Base-by-base conservation (phyloP, 257 asterid genomes). In the Gynochthodes officinalis region DNA sequence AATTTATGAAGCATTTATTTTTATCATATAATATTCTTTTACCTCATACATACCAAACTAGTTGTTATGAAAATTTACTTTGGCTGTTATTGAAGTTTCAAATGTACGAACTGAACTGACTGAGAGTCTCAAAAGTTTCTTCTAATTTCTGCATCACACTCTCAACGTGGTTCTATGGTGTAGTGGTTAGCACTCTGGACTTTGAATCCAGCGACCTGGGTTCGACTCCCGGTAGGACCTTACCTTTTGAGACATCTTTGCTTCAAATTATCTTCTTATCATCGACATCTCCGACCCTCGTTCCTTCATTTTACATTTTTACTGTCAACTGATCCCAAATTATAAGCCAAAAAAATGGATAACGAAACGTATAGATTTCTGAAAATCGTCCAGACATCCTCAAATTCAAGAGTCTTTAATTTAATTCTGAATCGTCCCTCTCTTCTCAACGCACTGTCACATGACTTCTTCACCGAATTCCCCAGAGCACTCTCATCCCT, bases 181-280 rank as follows among this genome's bases (percentile, higher is more conserved):
- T 91, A 91, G 97, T 89, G 97, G 97, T 91, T 93, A 93, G 96
- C 96, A 93, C 97, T 93, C 91, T 89, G 96, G 95, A 93, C 97
- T 93, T 93, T 91, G 96, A 90, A 89, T 93, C 91, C 92, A 90
- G 96, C 92, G 94, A 90, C 93, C 87, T 83, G 94, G 96, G 98
- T 90, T 92, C 90, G 94, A 89, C 92, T 92, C 96, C 92, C 90
- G 92, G 94, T 90, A 79, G 96, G 96, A 88, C 96, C 96, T 87
- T 53, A 12, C 0, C 1, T 52, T 53, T n/a, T 28, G 9, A 5
- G 7, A 0, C 11, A n/a, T n/a, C n/a, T n/a, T n/a, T n/a, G n/a
- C n/a, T n/a, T n/a, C n/a, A n/a, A n/a, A n/a, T n/a, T n/a, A n/a
- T n/a, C n/a, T n/a, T n/a, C n/a, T n/a, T n/a, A n/a, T n/a, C n/a